Evolutionary conservation across 1,284 basidiomycete species (phyloP), one percentile per base, ranked within the genome.

Genomic region (Rhizopogon parksii): DNA sequence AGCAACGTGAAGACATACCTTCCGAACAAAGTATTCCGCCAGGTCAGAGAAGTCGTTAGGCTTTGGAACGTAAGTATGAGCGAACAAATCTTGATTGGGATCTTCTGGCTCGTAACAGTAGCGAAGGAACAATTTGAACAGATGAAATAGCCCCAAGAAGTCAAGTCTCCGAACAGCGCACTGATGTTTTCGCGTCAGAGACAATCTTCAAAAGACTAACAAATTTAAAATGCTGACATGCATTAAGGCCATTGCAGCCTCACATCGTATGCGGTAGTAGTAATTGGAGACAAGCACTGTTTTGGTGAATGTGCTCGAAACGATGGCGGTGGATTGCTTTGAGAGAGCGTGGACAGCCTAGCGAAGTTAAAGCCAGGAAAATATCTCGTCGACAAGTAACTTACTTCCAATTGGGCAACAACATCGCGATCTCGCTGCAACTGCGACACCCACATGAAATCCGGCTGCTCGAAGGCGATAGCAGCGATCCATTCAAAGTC

Each of bases 361-460:
- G 14, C 35, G 43, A 40, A 21, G 50, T 46, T 58, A 40, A 57
- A 51, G 51, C 43, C 40, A 51, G 36, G 21, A 51, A 49, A 6
- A 38, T n/a, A 30, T 5, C 17, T n/a, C 19, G 39, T 6, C 9
- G 14, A 37, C 34, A 35, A 15, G 34, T 35, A 50, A 69, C 80
- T 61, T 62, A 91, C 94, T 84, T 97, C 93, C 9, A 96, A 74
- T 68, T 98, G 95, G 2, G 96, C 96, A 21, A 97, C 88, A n/a
- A 99, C 95, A 69, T 99, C 96, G 55, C 94, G 77, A 67, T 99
- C 96, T 49, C 95, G 78, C 69, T 97, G 92, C 43, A 99, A 75
- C 67, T 99, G 96, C 50, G 88, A 93, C 46, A 97, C 90, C 95
- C 95, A 99, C 89, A 97, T 98, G 70, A 94, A 97, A 65, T 96